Evolutionary conservation across 2,329 filamentous ascomycete genomes (phyloP).

Genomic region (Fonsecaea multimorphosa): DNA sequence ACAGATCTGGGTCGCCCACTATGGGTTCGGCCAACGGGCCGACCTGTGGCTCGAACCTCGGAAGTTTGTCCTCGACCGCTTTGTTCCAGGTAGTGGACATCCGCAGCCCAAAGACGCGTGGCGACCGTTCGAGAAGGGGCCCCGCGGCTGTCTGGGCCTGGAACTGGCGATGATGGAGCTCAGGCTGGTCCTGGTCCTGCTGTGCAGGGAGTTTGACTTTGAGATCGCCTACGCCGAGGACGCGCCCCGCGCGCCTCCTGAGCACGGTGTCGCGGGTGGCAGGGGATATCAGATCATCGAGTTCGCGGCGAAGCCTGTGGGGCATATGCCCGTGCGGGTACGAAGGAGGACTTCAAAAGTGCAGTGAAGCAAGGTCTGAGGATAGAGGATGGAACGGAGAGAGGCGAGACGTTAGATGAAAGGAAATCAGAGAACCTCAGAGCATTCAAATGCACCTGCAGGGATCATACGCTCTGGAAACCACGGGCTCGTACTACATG

Average conservation of each 20-base stretch:
- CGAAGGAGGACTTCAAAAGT: neutral
- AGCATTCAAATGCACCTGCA: too few relatives aligned
- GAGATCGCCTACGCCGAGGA: constrained; percentile 3
- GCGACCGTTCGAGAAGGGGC: constrained; percentile 57
- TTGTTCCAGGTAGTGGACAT: constrained; percentile 37
- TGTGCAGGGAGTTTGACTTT: constrained; percentile 13
- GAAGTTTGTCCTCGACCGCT: constrained; percentile 48
- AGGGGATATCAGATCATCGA: constrained; percentile 26
- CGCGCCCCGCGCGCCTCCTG: constrained; percentile 4
- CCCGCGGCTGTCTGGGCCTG: constrained; percentile 56
- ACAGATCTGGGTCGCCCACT: constrained; percentile 36
- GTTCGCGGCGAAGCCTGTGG: constrained; percentile 17
- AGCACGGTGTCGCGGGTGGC: constrained; percentile 16
- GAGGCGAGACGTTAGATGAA: neutral
- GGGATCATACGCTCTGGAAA: too few relatives aligned
- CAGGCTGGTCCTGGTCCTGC: constrained; percentile 38
- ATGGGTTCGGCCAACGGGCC: constrained; percentile 32
- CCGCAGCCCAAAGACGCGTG: constrained; percentile 49
- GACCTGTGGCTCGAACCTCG: constrained; percentile 33
- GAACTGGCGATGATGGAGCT: constrained; percentile 39
- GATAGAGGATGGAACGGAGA: too few relatives aligned
- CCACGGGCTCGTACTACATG: too few relatives aligned
- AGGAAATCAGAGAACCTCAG: neutral
- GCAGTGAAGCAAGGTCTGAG: neutral
- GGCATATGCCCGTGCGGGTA: constrained; percentile 18